A percentile compares a stretch with the other conserved stretches of the same genome.
Conservation (phyloP, 768 basidiomycete genomes). For the Clavaria fumosa region DNA sequence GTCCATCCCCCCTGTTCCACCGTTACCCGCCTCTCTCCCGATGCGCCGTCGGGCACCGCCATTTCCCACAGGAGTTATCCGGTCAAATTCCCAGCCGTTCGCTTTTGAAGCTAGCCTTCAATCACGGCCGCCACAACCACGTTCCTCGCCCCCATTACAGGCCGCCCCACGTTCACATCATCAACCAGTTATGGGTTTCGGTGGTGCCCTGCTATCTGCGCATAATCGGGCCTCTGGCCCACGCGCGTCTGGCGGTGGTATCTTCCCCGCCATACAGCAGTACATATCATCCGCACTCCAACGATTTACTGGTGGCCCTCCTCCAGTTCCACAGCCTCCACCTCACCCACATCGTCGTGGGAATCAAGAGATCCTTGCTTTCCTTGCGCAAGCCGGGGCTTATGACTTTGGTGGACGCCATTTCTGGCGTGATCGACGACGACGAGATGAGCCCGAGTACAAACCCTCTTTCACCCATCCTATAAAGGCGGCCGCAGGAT, state of each 20-base stretch:
- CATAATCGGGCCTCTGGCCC: no score
- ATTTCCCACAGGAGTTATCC: constrained; percentile 27
- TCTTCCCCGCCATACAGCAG: no score
- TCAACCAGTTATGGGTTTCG: constrained; percentile 45
- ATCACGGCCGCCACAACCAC: constrained; percentile 12
- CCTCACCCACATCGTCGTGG: constrained; percentile 24
- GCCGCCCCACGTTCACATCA: constrained; percentile 36
- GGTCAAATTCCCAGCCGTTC: constrained; percentile 35
- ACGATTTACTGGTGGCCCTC: constrained; percentile 10
- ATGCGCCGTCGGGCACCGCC: constrained; percentile 21
- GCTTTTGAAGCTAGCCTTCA: constrained; percentile 28
- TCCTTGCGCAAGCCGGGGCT: background rate
- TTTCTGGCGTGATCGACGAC: background rate
- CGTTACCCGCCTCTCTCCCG: constrained; percentile 27
- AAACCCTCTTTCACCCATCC: background rate
- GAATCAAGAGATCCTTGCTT: no score
- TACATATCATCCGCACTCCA: no score
- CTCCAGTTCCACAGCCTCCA: constrained; percentile 17
- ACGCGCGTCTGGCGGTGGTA: no score
- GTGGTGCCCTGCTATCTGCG: constrained; percentile 41
- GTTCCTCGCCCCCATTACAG: constrained; percentile 14
- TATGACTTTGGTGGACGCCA: background rate
- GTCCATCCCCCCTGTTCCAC: constrained; percentile 42
- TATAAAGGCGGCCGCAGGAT: background rate
- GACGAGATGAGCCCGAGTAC: background rate